Evolutionary conservation across 148 eudicot genomes (phyloP), one percentile per base, ranked within the genome.

Genomic region (Gaultheria prostrata): DNA sequence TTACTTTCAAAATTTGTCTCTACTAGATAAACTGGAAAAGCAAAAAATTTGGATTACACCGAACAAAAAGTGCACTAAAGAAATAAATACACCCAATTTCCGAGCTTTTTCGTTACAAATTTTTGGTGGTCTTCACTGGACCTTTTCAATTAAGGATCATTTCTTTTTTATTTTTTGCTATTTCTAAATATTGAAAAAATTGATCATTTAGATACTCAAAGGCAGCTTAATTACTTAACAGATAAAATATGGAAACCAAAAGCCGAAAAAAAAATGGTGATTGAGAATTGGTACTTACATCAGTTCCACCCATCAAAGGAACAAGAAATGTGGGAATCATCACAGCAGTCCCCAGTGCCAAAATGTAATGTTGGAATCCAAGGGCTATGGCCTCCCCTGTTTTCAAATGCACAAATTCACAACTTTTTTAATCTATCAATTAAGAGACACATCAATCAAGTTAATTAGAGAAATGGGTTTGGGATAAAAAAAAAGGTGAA

Each of bases 321-420:
- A 93, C 98, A 48, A 97, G 92, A 83, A 94, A 93, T 11, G 96
- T 83, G 10, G 98, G 99, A 65, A 97, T 97, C 98, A 97, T 97
- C 46, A 97, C 98, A 35, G 95, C 95, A 83, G 96, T 94, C 83
- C 98, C 99, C 81, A 97, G 85, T 1, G 98, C 88, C 90, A 94
- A 83, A 35, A 94, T 92, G 85, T 97, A 97, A 87, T 97, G 98
- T 75, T 97, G 98, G 86, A 97, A 97, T 1, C 99, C 99, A 89
- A 97, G 81, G 76, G 91, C 94, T 71, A 93, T 91, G 6, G 95
- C 92, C 79, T 95, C 98, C 87, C 89, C 99, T 97, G 98, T 89
- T 91, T 86, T 79, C 83, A 85, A 75, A 86, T 12, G 33, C 86
- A 80, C 17, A 78, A 74, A 30, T 67, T 73, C 26, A 18, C 14